Evolutionary conservation across 345 rosid genomes (phyloP).

Genomic region (Lumnitzera littorea): DNA sequence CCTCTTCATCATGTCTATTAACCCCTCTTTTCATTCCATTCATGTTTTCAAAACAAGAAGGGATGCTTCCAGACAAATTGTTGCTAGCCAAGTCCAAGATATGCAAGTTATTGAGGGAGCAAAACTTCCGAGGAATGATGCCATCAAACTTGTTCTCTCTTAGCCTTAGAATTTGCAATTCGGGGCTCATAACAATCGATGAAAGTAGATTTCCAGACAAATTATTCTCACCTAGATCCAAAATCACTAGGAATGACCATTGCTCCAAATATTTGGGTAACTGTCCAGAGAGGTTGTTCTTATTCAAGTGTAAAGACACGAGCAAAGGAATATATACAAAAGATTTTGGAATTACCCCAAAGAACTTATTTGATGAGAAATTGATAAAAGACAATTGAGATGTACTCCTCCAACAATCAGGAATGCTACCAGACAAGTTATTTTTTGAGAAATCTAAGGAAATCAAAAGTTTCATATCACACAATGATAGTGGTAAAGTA

Average conservation of each 20-base stretch:
- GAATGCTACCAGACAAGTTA: conserved; percentile 1
- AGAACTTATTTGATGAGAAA: conserved; percentile 8
- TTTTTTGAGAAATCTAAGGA: background rate
- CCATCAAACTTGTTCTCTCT: conserved; percentile 13
- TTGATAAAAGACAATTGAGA: background rate
- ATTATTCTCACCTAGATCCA: conserved; percentile 22
- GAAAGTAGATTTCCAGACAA: conserved; percentile 14
- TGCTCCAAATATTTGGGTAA: conserved; percentile 8
- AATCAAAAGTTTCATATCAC: background rate
- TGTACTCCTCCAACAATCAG: background rate
- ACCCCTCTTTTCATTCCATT: background rate
- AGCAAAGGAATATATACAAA: background rate
- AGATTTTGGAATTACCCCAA: background rate
- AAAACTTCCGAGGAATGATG: conserved; percentile 5
- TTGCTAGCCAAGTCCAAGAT: conserved; percentile 16
- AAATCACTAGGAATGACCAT: background rate
- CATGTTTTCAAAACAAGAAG: conserved; percentile 7
- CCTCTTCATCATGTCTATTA: background rate
- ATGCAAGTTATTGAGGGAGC: conserved; percentile 4
- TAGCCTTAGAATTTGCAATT: conserved; percentile 2
- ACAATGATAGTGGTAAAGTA: conserved; percentile 3
- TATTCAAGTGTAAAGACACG: background rate
- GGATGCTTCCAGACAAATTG: conserved; percentile 11
- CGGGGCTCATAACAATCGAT: conserved; percentile 7
- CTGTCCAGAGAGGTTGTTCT: conserved; percentile 7